phyloP scores from a whole-genome alignment of 2,329 filamentous ascomycete species.

The Diatrype stigma region DNA sequence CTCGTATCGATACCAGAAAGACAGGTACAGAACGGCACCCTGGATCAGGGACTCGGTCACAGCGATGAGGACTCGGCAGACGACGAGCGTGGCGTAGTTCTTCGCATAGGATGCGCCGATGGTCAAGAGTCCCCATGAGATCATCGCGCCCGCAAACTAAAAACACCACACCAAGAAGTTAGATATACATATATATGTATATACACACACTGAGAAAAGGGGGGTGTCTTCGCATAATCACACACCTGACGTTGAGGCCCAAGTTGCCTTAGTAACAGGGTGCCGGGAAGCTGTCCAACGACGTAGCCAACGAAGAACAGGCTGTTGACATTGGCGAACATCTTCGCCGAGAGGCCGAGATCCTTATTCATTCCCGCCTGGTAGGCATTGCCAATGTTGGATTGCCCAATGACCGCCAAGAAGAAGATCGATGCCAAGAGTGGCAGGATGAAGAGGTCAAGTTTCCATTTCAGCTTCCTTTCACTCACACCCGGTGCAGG shows the following conservation, averaged over 20 bases:
- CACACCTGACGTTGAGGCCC: constrained; percentile 17
- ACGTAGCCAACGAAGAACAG: constrained; percentile 16
- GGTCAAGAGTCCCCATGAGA: constrained; percentile 20
- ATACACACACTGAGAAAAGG: too few relatives aligned
- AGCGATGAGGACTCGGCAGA: constrained; percentile 15
- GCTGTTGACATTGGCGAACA: constrained; percentile 17
- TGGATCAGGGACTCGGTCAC: constrained; percentile 19
- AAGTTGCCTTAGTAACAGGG: constrained; percentile 18
- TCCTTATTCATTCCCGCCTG: constrained; percentile 18
- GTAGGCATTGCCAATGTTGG: constrained; percentile 20
- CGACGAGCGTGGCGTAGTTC: constrained; percentile 11
- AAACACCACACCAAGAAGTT: background rate
- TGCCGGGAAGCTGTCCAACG: constrained; percentile 19
- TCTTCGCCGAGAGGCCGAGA: constrained; percentile 9
- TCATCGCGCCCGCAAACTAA: constrained; percentile 4
- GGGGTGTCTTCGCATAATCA: too few relatives aligned
- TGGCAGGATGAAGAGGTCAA: constrained; percentile 20
- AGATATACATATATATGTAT: background rate
- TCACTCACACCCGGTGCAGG: too few relatives aligned
- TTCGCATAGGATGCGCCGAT: constrained; percentile 12
- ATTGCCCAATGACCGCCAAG: constrained; percentile 15
- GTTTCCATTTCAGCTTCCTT: constrained; percentile 17
- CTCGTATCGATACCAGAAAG: constrained; percentile 21
- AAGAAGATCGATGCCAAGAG: constrained; percentile 19
- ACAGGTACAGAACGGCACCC: constrained; percentile 20